Conservation (phyloP, 2,329 filamentous ascomycete genomes). For the Grosmannia serpens region DNA sequence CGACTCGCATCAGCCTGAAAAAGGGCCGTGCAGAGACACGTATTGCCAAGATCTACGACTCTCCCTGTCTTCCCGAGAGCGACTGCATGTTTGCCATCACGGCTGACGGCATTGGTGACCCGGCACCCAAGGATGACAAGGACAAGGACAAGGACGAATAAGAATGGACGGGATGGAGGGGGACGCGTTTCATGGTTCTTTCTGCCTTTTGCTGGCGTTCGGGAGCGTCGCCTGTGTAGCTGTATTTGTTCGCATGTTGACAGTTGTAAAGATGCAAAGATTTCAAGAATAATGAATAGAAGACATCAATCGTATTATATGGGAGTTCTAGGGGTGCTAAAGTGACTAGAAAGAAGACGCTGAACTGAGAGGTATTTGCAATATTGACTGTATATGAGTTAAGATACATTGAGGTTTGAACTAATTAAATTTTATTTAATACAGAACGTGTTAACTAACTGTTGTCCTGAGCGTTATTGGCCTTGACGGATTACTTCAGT, state of each 20-base stretch:
- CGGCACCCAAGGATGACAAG: slow-evolving; percentile 93
- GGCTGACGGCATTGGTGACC: slow-evolving; percentile 93
- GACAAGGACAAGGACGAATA: slow-evolving; percentile 20
- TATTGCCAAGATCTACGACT: slow-evolving; percentile 99
- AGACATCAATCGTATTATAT: neutral
- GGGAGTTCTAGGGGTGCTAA: too few species aligned
- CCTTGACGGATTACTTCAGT: too few species aligned
- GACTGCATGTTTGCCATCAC: slow-evolving; percentile 96
- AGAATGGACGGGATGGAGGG: neutral
- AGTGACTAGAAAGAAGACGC: too few species aligned
- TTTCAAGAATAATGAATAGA: neutral
- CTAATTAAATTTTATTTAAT: too few species aligned
- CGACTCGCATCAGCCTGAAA: slow-evolving; percentile 86
- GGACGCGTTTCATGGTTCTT: neutral
- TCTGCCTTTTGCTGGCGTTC: neutral
- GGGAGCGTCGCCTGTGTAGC: neutral
- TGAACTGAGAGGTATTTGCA: too few species aligned
- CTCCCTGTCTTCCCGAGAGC: slow-evolving; percentile 89
- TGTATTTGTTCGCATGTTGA: neutral
- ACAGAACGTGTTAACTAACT: too few species aligned
- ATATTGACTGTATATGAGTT: too few species aligned
- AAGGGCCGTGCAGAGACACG: slow-evolving; percentile 92
- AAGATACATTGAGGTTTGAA: too few species aligned
- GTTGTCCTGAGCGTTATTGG: too few species aligned
- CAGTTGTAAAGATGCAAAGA: neutral